phyloP scores from a whole-genome alignment of 129 eudicot genomes.

The Helianthus tuberosus region DNA sequence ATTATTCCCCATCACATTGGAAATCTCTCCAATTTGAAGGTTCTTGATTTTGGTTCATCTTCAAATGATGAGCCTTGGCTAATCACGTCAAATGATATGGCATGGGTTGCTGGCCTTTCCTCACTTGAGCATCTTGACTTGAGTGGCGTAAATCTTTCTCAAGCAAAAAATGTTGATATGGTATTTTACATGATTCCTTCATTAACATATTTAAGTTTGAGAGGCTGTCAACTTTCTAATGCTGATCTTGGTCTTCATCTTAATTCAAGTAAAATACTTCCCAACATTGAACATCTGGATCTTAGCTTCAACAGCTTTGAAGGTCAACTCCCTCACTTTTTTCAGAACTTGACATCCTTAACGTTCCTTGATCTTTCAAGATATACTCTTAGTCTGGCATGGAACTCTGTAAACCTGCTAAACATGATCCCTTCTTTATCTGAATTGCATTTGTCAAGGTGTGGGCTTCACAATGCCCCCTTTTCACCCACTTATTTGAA shows the following conservation, averaged over 20 bases:
- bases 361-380: too few species aligned
- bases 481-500: too few species aligned
- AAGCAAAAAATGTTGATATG: neutral
- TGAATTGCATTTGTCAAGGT: too few species aligned
- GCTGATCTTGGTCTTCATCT: neutral
- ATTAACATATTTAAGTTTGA: neutral
- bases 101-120: slow-evolving; percentile 10
- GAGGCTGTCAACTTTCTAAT: too few species aligned
- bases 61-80: too few species aligned
- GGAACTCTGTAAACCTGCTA: too few species aligned
- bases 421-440: too few species aligned
- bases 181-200: neutral
- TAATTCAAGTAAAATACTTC: neutral
- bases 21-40: slow-evolving; percentile 30
- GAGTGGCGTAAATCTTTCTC: neutral
- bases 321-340: too few species aligned
- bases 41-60: slow-evolving; percentile 31
- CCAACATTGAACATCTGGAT: neutral
- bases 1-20: slow-evolving; percentile 29
- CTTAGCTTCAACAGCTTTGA: neutral
- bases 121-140: slow-evolving; percentile 10
- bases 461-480: too few species aligned
- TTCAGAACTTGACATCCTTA: too few species aligned
- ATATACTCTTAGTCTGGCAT: too few species aligned
- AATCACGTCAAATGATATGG: too few species aligned